Evolutionary conservation across 2,329 filamentous ascomycete species (phyloP).

Genomic region (Phaeosphaeriaceae sp.): DNA sequence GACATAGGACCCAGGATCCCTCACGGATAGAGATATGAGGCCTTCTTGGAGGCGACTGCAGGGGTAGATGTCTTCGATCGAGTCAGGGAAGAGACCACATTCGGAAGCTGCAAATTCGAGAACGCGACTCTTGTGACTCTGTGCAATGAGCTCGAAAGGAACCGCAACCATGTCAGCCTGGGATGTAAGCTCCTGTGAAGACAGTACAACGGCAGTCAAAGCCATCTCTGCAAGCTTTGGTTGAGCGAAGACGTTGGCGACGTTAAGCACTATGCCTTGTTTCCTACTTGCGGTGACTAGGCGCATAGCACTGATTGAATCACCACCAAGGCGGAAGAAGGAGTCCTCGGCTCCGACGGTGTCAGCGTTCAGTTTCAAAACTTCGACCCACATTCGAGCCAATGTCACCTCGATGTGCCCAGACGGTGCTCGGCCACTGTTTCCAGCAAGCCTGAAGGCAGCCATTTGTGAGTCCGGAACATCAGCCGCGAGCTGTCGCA

Average conservation of each 20-base stretch:
- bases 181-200: conserved; percentile 24
- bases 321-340: conserved; percentile 57
- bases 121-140: conserved; percentile 20
- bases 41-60: conserved; percentile 43
- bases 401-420: conserved; percentile 28
- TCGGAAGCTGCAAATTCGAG: conserved; percentile 36
- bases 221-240: conserved; percentile 55
- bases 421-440: conserved; percentile 38
- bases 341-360: conserved; percentile 53
- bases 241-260: conserved; percentile 54
- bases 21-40: conserved; percentile 39
- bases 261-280: conserved; percentile 49
- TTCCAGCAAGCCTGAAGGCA: conserved; percentile 35
- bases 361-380: conserved; percentile 46
- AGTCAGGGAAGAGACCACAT: conserved; percentile 31
- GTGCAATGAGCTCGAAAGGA: conserved; percentile 36
- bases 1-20: conserved; percentile 42
- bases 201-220: conserved; percentile 23
- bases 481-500: conserved; percentile 45
- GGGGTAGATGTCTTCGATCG: conserved; percentile 41
- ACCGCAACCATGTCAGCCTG: conserved; percentile 17
- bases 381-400: conserved; percentile 48
- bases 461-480: conserved; percentile 39
- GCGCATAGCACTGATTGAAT: conserved; percentile 56
- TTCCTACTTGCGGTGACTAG: conserved; percentile 52